Evolutionary conservation across 2,329 filamentous ascomycete genomes (phyloP), one percentile per base, ranked within the genome.

Genomic region (Apiospora phragmitis): DNA sequence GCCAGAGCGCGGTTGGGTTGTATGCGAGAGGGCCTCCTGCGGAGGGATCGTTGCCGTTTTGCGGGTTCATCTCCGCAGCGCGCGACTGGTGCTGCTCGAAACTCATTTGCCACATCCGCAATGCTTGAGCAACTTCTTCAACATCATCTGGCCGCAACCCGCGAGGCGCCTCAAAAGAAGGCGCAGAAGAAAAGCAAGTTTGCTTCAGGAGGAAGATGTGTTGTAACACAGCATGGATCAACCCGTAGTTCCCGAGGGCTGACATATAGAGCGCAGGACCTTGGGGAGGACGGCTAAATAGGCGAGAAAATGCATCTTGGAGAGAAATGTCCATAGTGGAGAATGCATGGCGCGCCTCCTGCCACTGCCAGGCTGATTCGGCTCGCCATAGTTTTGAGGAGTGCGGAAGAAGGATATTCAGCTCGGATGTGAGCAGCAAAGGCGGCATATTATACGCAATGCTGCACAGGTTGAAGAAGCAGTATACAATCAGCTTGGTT

Each of bases 221-320:
- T 75, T 94, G 92, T 14, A 93, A 86, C 32, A 94, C 79, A 4
- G 91, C 91, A 75, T 93, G 91, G 3, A 94, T 91, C 43, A 94
- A 83, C 9, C 93, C 87, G 73, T 94, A 93, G 75, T 92, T 92
- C 0, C 91, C 92, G 8, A 92, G 80, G 0, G 89, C 89, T 0
- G 88, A 89, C 70, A 89, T 82, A 62, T 85, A 84, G 0, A 83
- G 80, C 0, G 85, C 85, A 0, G 87, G 82, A 0, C 82, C 83
- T 72, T 87, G 84, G 1, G 83, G 81, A 3, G 83, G 81, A 45
- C 89, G 85, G 35, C 87, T 84, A 45, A 91, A 84, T 0, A 91
- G 80, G 51, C 86, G 81, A 6, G 84, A 84, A 66, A 91, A 86
- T 0, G 88, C 86, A 45, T 91, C 87, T 71, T 88, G 87, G 3